These are phyloP conservation scores for Suillus cothurnatus DNA, from an alignment of 768 basidiomycete species.

Conservation along the genomic window DNA sequence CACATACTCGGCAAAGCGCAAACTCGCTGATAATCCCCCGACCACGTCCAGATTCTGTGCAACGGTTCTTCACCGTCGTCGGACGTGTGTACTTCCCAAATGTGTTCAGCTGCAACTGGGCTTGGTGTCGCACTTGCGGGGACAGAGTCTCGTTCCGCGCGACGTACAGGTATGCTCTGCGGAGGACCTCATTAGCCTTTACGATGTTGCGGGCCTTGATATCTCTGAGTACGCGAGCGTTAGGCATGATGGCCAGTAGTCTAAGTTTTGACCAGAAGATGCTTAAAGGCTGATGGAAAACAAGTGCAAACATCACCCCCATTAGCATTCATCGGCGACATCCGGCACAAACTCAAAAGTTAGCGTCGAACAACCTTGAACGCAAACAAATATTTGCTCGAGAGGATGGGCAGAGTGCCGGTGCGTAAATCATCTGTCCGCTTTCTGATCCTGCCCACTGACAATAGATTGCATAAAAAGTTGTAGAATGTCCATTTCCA, in stretches of 20 bases:
- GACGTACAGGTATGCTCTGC: constrained; percentile 90
- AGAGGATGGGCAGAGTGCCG: constrained; percentile 25
- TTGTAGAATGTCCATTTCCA: constrained; percentile 57
- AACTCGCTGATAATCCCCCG: constrained; percentile 91
- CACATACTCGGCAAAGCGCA: constrained; percentile 73
- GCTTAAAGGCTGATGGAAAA: constrained; percentile 18
- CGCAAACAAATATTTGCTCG: neutral
- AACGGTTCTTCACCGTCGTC: constrained; percentile 89
- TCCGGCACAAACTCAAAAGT: constrained; percentile 10
- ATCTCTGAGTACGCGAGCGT: constrained; percentile 67
- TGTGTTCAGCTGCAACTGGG: constrained; percentile 90
- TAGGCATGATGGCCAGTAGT: constrained; percentile 34
- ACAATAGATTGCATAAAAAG: constrained; percentile 17
- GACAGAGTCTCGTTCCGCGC: constrained; percentile 91
- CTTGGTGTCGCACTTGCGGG: constrained; percentile 87
- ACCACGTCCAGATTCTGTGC: constrained; percentile 81
- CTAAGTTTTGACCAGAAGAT: neutral
- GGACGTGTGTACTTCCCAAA: constrained; percentile 83
- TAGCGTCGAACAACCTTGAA: constrained; percentile 1
- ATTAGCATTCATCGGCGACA: constrained; percentile 6
- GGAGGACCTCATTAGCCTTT: constrained; percentile 73
- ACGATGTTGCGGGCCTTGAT: constrained; percentile 77
- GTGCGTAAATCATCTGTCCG: constrained; percentile 16
- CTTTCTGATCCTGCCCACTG: neutral
- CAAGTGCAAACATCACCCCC: constrained; percentile 21